These are phyloP conservation scores for Elymus sibiricus DNA, from an alignment of 176 grass and related monocot genomes.

Conservation along the genomic window DNA sequence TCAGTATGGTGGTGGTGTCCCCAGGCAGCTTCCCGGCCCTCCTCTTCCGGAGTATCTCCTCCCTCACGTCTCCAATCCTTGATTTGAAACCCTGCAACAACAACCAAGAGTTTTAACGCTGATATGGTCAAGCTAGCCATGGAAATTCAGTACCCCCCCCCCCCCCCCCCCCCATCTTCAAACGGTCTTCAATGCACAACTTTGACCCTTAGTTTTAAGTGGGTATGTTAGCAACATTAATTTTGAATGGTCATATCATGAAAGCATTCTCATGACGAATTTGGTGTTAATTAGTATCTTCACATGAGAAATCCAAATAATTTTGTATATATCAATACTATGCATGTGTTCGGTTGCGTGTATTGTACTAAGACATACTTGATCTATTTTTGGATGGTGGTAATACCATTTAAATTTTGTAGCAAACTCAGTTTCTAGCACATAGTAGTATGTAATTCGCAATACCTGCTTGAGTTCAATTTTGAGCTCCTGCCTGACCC, in stretches of 20 bases:
- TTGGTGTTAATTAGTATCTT: no score
- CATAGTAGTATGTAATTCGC: no score
- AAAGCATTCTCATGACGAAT: not conserved
- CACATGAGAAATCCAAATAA: no score
- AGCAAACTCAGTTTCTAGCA: not conserved
- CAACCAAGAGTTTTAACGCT: not conserved
- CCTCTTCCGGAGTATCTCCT: conserved; percentile 94
- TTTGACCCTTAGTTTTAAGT: no score
- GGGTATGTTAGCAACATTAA: not conserved
- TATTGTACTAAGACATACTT: not conserved
- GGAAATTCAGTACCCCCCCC: no score
- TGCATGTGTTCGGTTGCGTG: no score
- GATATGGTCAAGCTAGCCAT: not conserved
- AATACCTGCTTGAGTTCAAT: conserved; percentile 91
- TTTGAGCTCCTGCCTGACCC: conserved; percentile 95
- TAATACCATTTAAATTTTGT: not conserved
- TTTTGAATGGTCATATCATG: not conserved
- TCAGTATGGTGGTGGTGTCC: conserved; percentile 92
- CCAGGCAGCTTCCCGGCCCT: conserved; percentile 98
- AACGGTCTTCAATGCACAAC: no score
- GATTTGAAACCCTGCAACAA: conserved; percentile 85
- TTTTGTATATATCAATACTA: not conserved
- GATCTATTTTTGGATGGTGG: not conserved
- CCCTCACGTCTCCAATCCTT: conserved; percentile 93
- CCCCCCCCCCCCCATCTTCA: no score